Conservation (phyloP, 2,329 filamentous ascomycete genomes). For the Beauveria rudraprayagi region DNA sequence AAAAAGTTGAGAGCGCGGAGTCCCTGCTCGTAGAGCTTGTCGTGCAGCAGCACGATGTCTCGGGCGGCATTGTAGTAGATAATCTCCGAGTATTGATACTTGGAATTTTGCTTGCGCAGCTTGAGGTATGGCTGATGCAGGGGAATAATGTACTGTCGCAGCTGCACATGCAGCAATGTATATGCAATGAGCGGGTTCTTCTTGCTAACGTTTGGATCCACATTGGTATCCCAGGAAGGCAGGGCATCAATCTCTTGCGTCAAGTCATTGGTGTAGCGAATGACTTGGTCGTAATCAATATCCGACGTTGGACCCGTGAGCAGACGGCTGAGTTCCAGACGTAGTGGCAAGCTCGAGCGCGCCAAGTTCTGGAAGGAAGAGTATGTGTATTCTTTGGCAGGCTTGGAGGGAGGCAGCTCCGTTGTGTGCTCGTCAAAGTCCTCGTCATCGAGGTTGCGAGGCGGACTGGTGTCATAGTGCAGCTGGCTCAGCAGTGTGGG, state of each 20-base stretch:
- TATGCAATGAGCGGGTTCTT: constrained; percentile 52
- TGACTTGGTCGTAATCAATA: constrained; percentile 54
- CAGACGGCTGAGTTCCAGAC: constrained; percentile 49
- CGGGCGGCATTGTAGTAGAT: constrained; percentile 56
- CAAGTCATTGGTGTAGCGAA: constrained; percentile 53
- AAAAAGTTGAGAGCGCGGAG: constrained; percentile 52
- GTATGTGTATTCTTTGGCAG: constrained; percentile 46
- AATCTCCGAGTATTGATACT: constrained; percentile 55
- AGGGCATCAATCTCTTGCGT: constrained; percentile 53
- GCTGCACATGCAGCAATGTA: constrained; percentile 51
- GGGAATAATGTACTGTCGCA: constrained; percentile 54
- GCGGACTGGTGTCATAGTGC: constrained; percentile 46
- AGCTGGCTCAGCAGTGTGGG: constrained; percentile 50
- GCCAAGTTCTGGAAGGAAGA: constrained; percentile 52
- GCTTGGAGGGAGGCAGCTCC: constrained; percentile 42
- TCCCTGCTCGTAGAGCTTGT: constrained; percentile 51
- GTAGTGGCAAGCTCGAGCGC: constrained; percentile 46
- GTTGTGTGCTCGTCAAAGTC: constrained; percentile 47
- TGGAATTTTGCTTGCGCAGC: constrained; percentile 50
- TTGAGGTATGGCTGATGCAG: constrained; percentile 54
- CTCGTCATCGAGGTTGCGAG: constrained; percentile 50
- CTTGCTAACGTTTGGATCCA: constrained; percentile 28
- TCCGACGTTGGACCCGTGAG: constrained; percentile 46
- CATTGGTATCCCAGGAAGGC: constrained; percentile 44
- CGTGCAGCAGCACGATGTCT: constrained; percentile 54